Base-by-base conservation (phyloP, 129 eudicot genomes). In the Apium graveolens region DNA sequence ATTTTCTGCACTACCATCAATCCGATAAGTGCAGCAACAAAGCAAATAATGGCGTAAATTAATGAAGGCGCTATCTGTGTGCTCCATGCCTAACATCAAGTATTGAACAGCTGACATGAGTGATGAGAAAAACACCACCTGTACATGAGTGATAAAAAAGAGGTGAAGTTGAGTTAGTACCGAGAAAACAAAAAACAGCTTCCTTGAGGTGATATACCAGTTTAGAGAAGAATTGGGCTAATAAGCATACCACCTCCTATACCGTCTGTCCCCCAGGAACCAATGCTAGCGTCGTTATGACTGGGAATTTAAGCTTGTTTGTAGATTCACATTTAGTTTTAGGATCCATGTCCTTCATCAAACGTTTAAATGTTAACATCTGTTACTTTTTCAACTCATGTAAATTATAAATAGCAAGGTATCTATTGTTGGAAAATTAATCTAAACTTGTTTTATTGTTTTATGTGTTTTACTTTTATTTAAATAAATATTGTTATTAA, bases 191-290 rank as follows among this genome's bases (percentile, higher is more conserved):
- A 66, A n/a, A 35, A 14, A 9, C 0, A 53, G 80, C 88, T 84
- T 81, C 86, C 92, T 80, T 86, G 78, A 39, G 92, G 92, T n/a
- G 79, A n/a, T 21, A 86, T 84, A 78, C 90, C 92, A 39, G 84
- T 73, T 80, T 86, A 90, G 57, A 89, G 90, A 74, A 89, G 90
- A 80, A 89, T 82, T 24, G 92, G 92, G 82, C 92, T 89, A 29
- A 89, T 86, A 20, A 89, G 88, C 90, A 86, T 89, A 20, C 92
- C 92, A 27, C 92, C 92, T 39, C 92, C 92, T 71, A 89, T 86
- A n/a, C 92, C 92, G 69, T 86, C 86, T 49, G 86, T 80, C 92
- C 92, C 20, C 90, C 90, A 21, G 86, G 70, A 49, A 42, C 72
- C 44, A 90, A 90, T 18, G 88, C 88, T 74, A 84, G 78, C 37